Evolutionary conservation across 2,329 filamentous ascomycete genomes (phyloP).

Genomic region (Grosmannia clavigera): DNA sequence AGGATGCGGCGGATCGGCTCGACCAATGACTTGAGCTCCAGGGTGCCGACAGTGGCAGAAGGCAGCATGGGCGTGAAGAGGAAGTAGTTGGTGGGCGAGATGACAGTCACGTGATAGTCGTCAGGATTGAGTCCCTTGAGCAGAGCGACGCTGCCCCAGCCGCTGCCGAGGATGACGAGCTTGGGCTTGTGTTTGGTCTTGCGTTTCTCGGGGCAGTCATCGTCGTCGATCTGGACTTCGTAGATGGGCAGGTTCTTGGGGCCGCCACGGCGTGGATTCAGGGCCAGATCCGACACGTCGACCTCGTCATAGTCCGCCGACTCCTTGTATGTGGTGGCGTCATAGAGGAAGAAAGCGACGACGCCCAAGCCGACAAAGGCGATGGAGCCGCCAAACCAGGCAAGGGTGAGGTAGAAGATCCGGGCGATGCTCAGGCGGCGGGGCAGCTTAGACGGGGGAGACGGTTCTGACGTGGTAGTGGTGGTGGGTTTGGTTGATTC

Average conservation of each 20-base stretch:
- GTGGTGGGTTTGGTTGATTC: neutral
- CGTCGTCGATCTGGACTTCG: constrained; percentile 79
- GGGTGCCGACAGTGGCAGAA: constrained; percentile 88
- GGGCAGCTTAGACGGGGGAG: constrained; percentile 21
- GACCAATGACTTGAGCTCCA: constrained; percentile 81
- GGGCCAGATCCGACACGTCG: constrained; percentile 69
- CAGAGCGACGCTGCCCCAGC: constrained; percentile 88
- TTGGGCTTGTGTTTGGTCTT: constrained; percentile 77
- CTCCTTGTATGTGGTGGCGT: constrained; percentile 80
- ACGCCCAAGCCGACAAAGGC: constrained; percentile 57
- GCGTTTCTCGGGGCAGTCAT: constrained; percentile 66
- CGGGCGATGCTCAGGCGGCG: constrained; percentile 34
- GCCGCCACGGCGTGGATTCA: constrained; percentile 70
- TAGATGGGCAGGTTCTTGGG: constrained; percentile 93
- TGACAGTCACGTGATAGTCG: constrained; percentile 90
- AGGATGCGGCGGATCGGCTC: constrained; percentile 87
- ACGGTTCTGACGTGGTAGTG: neutral
- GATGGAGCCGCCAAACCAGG: constrained; percentile 63
- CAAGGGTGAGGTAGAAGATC: constrained; percentile 57
- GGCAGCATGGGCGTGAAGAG: constrained; percentile 97
- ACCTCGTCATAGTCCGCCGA: constrained; percentile 56
- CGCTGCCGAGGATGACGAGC: constrained; percentile 82
- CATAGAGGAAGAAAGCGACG: constrained; percentile 82
- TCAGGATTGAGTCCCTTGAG: constrained; percentile 82
- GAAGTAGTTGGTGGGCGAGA: constrained; percentile 94